These are phyloP conservation scores for Phytophthora cactorum DNA, from an alignment of 352 stramenopile genomes.

Conservation along the genomic window DNA sequence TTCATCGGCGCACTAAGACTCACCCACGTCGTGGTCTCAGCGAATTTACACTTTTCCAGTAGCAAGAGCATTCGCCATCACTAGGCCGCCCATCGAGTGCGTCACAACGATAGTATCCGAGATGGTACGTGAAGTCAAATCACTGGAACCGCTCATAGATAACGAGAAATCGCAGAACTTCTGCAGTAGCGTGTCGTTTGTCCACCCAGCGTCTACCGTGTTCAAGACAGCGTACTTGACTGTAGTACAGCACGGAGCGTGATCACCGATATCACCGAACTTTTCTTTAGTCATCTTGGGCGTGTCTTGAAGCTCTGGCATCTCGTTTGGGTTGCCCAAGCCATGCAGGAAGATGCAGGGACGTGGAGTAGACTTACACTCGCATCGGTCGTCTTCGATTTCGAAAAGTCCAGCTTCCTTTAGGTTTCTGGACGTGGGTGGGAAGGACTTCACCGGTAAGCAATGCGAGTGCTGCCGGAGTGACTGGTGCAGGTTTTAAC, in stretches of 20 bases:
- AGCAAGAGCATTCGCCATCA: slow-evolving; percentile 19
- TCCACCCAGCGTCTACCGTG: slow-evolving; percentile 18
- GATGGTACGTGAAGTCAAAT: slow-evolving; percentile 6
- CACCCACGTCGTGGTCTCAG: slow-evolving; percentile 19
- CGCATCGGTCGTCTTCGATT: neutral
- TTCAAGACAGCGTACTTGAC: slow-evolving; percentile 53
- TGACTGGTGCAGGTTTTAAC: neutral
- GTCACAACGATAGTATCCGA: slow-evolving; percentile 27
- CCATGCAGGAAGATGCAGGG: slow-evolving; percentile 39
- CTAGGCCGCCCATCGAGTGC: slow-evolving; percentile 32
- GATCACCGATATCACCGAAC: slow-evolving; percentile 27
- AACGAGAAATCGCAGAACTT: slow-evolving; percentile 25
- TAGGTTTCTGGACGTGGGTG: neutral
- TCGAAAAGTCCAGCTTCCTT: neutral
- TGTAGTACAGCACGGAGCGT: slow-evolving; percentile 32
- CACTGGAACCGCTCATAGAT: slow-evolving; percentile 19
- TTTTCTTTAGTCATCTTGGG: slow-evolving; percentile 10
- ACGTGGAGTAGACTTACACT: slow-evolving; percentile 23
- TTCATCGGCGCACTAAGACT: slow-evolving; percentile 21
- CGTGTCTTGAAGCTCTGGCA: slow-evolving; percentile 18
- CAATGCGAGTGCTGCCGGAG: neutral
- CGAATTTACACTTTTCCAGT: slow-evolving; percentile 17
- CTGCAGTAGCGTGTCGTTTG: slow-evolving; percentile 12
- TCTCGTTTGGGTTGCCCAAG: slow-evolving; percentile 22
- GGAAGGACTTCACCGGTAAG: slow-evolving; percentile 4